phyloP scores from a whole-genome alignment of 2,329 filamentous ascomycete genomes.

The Aspergillus tubingensis region DNA sequence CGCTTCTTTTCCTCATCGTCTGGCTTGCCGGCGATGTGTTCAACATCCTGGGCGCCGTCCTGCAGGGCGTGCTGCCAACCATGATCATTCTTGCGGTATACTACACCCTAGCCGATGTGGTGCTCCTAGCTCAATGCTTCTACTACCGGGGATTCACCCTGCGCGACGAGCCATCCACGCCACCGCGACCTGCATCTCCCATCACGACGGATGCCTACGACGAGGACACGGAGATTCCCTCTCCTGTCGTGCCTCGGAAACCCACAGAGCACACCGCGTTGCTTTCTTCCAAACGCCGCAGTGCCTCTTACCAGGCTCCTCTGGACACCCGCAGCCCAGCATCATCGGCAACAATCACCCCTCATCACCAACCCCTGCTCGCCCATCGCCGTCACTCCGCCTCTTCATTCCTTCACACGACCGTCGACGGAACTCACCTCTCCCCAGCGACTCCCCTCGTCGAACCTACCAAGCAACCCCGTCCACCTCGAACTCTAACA shows the following conservation, averaged over 20 bases:
- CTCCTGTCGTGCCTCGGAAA: constrained; percentile 17
- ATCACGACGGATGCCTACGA: constrained; percentile 15
- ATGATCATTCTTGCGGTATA: constrained; percentile 96
- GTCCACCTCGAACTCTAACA: constrained; percentile 34
- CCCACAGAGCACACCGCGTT: constrained; percentile 36
- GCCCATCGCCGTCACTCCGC: constrained; percentile 29
- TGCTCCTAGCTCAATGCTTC: constrained; percentile 86
- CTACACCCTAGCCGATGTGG: constrained; percentile 88
- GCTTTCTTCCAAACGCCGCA: constrained; percentile 25
- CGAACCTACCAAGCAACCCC: constrained; percentile 44
- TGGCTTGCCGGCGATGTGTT: constrained; percentile 96
- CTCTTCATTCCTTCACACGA: constrained; percentile 47
- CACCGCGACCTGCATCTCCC: constrained; percentile 1
- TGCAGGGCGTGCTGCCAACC: constrained; percentile 89
- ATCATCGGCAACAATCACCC: constrained; percentile 20
- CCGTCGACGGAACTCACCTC: constrained; percentile 67
- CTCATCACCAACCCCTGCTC: constrained; percentile 11
- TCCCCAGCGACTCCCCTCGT: constrained; percentile 83
- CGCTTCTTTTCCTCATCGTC: constrained; percentile 85
- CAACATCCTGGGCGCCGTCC: constrained; percentile 88
- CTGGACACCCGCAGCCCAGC: constrained; percentile 7
- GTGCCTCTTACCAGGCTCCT: constrained; percentile 18
- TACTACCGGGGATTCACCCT: constrained; percentile 82
- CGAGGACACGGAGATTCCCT: constrained; percentile 21
- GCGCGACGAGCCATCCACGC: constrained; percentile 31